Evolutionary conservation across 2,329 filamentous ascomycete species (phyloP).

Genomic region (Bipolaris sorokiniana): DNA sequence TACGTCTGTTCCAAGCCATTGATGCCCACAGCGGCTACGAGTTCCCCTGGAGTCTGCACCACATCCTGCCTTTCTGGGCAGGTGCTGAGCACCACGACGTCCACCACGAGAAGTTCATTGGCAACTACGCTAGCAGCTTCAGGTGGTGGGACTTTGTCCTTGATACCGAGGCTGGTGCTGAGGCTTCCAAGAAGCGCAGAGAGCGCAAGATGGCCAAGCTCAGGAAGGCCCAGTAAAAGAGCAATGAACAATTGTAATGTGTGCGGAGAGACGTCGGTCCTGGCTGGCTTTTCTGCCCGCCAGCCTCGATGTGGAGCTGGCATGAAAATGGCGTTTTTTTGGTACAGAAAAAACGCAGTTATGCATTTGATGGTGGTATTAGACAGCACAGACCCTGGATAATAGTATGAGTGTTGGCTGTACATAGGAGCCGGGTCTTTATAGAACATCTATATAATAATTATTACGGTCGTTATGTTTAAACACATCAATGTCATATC

Average conservation of each 20-base stretch:
- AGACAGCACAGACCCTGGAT: conserved; percentile 25
- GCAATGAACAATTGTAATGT: neutral
- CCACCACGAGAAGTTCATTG: conserved; percentile 98
- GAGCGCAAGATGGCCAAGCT: conserved; percentile 72
- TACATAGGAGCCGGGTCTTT: conserved; percentile 25
- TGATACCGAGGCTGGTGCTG: conserved; percentile 90
- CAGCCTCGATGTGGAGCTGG: conserved; percentile 19
- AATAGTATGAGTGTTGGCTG: conserved; percentile 34
- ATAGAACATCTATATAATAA: conserved; percentile 40
- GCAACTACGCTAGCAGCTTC: conserved; percentile 98
- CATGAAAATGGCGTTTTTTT: conserved; percentile 36
- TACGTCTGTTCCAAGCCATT: conserved; percentile 95
- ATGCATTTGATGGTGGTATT: conserved; percentile 23
- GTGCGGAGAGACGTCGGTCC: conserved; percentile 11
- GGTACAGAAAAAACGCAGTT: conserved; percentile 21
- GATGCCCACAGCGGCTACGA: conserved; percentile 98
- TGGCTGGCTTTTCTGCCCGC: neutral
- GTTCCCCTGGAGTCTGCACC: conserved; percentile 95
- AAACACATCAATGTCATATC: neutral
- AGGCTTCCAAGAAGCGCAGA: conserved; percentile 81
- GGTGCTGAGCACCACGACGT: conserved; percentile 95
- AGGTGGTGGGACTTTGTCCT: conserved; percentile 97
- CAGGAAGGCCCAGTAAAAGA: conserved; percentile 58
- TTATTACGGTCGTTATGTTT: conserved; percentile 33
- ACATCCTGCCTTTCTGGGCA: conserved; percentile 97